Conservation (phyloP, 305 asterid species). For the Nicotiana rustica region DNA sequence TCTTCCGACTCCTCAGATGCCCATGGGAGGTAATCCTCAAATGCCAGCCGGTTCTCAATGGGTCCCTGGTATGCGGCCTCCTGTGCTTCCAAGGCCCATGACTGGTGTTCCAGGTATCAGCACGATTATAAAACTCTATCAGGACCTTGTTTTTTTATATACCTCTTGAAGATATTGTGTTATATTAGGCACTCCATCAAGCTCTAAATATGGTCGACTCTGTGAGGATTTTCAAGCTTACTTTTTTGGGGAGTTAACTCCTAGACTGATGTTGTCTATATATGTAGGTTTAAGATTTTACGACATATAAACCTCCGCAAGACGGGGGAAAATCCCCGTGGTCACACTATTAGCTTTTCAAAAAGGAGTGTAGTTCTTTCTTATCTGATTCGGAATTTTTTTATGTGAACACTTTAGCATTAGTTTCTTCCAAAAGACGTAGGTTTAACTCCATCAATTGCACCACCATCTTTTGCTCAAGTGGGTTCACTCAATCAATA, state of each 20-base stretch:
- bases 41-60: slow-evolving; percentile 53
- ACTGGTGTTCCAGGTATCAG: slow-evolving; percentile 76
- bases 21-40: slow-evolving; percentile 61
- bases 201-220: not conserved
- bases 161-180: slow-evolving; percentile 27
- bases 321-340: not conserved
- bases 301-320: not conserved
- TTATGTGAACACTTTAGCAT: not conserved
- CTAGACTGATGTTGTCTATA: not conserved
- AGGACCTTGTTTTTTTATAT: not conserved
- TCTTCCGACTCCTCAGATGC: slow-evolving; percentile 56
- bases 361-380: slow-evolving; percentile 16
- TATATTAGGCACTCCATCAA: slow-evolving; percentile 26
- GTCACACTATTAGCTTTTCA: not conserved
- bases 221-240: not conserved
- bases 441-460: not conserved
- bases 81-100: slow-evolving; percentile 75
- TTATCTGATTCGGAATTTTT: not conserved
- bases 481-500: not conserved
- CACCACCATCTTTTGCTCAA: not conserved
- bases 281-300: not conserved
- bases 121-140: not conserved
- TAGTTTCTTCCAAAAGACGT: slow-evolving; percentile 7
- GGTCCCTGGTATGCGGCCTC: slow-evolving; percentile 79
- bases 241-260: not conserved